These are phyloP conservation scores for Globisporangium splendens DNA, from an alignment of 352 stramenopile species.

Conservation along the genomic window DNA sequence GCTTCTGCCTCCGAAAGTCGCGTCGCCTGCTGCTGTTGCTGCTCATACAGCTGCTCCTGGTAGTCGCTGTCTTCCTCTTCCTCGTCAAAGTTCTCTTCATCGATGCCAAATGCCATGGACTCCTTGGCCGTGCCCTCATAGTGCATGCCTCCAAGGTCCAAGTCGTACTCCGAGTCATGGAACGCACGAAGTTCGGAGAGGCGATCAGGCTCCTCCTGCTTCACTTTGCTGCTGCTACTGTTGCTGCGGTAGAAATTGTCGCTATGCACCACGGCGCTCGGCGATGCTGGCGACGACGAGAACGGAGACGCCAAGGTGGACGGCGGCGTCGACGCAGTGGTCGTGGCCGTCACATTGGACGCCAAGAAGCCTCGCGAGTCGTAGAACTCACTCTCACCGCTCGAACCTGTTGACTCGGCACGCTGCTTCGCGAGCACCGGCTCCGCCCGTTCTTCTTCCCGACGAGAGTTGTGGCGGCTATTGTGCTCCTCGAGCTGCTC, in stretches of 20 bases:
- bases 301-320: slow-evolving; percentile 11
- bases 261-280: slow-evolving; percentile 24
- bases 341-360: slow-evolving; percentile 13
- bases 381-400: slow-evolving; percentile 29
- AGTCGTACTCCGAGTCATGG: slow-evolving; percentile 56
- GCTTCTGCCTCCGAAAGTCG: too few relatives aligned
- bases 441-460: not conserved
- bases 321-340: slow-evolving; percentile 10
- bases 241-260: slow-evolving; percentile 23
- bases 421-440: slow-evolving; percentile 8
- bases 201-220: slow-evolving; percentile 20
- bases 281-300: slow-evolving; percentile 44
- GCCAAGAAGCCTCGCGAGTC: slow-evolving; percentile 31
- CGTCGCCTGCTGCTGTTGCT: slow-evolving; percentile 14
- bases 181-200: slow-evolving; percentile 54
- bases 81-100: not conserved
- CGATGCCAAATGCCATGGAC: slow-evolving; percentile 6
- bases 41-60: slow-evolving; percentile 5
- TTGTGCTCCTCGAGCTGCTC: slow-evolving; percentile 33
- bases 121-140: not conserved
- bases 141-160: slow-evolving; percentile 31
- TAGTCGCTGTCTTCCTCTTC: not conserved
- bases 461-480: slow-evolving; percentile 5
- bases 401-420: slow-evolving; percentile 11
- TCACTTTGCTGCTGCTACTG: not conserved